Percentiles rank a stretch among this genome's conserved stretches.
phyloP scores from a whole-genome alignment of 2,329 filamentous ascomycete species.

The Escovopsis sp. region DNA sequence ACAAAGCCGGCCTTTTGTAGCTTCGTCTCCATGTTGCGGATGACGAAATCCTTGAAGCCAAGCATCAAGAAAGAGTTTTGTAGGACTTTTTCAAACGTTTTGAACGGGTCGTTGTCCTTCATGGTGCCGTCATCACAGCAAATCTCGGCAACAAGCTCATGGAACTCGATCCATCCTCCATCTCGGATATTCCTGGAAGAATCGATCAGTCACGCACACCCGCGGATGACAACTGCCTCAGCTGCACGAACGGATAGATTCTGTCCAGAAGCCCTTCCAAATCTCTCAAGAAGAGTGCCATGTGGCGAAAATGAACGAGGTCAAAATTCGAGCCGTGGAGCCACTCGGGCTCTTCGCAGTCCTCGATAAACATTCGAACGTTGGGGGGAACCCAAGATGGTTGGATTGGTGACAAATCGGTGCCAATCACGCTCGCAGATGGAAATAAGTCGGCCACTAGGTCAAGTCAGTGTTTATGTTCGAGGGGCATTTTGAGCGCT shows the following conservation, averaged over 20 bases:
- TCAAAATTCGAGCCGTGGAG: constrained; percentile 37
- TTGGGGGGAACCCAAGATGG: constrained; percentile 40
- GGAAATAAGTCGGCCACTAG: constrained; percentile 27
- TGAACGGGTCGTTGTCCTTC: constrained; percentile 23
- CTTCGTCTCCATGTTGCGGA: constrained; percentile 17
- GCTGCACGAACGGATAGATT: constrained; percentile 18
- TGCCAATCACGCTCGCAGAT: constrained; percentile 25
- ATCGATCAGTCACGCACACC: background rate
- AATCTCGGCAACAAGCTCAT: constrained; percentile 28
- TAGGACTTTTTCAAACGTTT: constrained; percentile 19
- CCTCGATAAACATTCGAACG: constrained; percentile 47
- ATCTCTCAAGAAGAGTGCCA: constrained; percentile 36
- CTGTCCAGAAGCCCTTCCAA: constrained; percentile 30
- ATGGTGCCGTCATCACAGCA: constrained; percentile 31
- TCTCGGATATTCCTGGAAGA: constrained; percentile 23
- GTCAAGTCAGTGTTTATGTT: background rate
- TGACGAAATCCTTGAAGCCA: constrained; percentile 24
- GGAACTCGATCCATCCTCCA: constrained; percentile 38
- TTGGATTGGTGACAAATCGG: constrained; percentile 31
- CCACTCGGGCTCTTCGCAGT: constrained; percentile 45
- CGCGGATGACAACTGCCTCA: no score
- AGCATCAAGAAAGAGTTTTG: constrained; percentile 19
- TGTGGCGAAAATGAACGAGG: constrained; percentile 37
- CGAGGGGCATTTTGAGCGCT: background rate
- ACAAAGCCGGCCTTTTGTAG: constrained; percentile 29